A percentile compares a stretch with the other conserved stretches of the same genome.
phyloP scores from a whole-genome alignment of 176 grass and related monocot genomes.

The Juncus effusus region DNA sequence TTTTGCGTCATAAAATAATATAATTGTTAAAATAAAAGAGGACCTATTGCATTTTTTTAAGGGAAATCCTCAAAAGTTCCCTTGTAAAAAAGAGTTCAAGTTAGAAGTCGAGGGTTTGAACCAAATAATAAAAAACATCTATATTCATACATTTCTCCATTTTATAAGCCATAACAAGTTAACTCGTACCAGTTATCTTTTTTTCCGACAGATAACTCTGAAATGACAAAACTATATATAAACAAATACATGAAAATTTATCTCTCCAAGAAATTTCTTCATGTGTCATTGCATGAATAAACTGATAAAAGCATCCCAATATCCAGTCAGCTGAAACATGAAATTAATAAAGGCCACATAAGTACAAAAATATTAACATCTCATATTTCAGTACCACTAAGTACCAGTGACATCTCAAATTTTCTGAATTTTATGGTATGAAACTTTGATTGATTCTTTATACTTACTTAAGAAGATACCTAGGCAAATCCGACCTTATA shows the following conservation, averaged over 20 bases:
- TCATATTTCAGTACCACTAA: neutral
- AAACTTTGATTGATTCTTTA: neutral
- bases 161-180: too few species aligned
- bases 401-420: conserved; percentile 1
- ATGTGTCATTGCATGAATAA: conserved; percentile 36
- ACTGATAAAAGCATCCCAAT: conserved; percentile 43
- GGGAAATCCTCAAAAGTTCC: too few species aligned
- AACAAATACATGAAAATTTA: neutral
- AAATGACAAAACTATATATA: too few species aligned
- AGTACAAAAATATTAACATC: neutral
- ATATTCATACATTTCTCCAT: too few species aligned
- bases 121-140: too few species aligned
- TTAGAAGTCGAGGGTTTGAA: too few species aligned
- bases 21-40: too few species aligned
- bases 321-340: conserved; percentile 75
- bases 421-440: neutral
- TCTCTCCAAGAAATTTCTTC: neutral
- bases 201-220: too few species aligned
- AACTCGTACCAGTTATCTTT: too few species aligned
- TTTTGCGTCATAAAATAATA: too few species aligned
- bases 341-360: conserved; percentile 6
- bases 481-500: neutral
- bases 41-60: too few species aligned
- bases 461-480: neutral
- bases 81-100: too few species aligned